Conservation (phyloP, 1,139 yeast genomes). For the Candida glucosophila region DNA sequence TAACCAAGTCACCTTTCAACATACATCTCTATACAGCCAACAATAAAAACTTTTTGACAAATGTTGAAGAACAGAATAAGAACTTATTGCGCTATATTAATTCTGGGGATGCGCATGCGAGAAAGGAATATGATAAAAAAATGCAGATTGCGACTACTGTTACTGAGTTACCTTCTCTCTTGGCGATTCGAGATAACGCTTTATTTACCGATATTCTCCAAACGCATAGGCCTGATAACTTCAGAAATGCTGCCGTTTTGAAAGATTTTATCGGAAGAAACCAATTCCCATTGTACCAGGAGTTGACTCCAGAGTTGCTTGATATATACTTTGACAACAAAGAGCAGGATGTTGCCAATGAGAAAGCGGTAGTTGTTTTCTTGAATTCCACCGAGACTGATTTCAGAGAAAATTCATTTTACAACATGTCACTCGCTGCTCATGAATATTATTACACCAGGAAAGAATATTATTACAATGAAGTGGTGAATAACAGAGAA, state of each 20-base stretch:
- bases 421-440: conserved; percentile 38
- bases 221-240: conserved; percentile 55
- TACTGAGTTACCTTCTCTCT: conserved; percentile 52
- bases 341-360: conserved; percentile 10
- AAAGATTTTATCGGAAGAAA: conserved; percentile 39
- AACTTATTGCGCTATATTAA: conserved; percentile 33
- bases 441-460: conserved; percentile 46
- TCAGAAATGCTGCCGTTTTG: conserved; percentile 41
- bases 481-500: conserved; percentile 28
- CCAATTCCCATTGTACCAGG: conserved; percentile 43
- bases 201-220: conserved; percentile 45
- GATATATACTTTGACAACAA: conserved; percentile 22
- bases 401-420: conserved; percentile 27
- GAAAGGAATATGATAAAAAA: conserved; percentile 30
- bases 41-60: conserved; percentile 32
- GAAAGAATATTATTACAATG: conserved; percentile 34
- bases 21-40: conserved; percentile 45
- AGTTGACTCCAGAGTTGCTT: conserved; percentile 34
- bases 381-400: conserved; percentile 36
- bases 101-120: conserved; percentile 22
- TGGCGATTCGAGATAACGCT: conserved; percentile 50
- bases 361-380: conserved; percentile 47
- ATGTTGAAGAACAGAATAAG: conserved; percentile 34
- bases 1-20: conserved; percentile 48
- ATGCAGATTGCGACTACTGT: conserved; percentile 43